Base-by-base conservation (phyloP, 768 basidiomycete genomes). In the Kwoniella pini region DNA sequence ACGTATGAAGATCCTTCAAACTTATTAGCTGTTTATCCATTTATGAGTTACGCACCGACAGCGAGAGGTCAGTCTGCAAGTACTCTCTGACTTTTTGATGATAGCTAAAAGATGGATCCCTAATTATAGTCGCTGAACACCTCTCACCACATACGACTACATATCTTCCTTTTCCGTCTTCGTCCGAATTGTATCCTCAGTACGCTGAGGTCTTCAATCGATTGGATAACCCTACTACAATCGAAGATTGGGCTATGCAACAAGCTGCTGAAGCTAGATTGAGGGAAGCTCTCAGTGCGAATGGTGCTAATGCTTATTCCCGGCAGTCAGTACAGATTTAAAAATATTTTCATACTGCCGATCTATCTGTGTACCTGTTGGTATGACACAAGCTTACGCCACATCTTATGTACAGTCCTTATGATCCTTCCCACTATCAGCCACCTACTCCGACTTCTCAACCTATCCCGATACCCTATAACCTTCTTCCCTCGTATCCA, bases 21-120 rank as follows among this genome's bases (percentile, higher is more conserved):
- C 42, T 55, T 76, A 36, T 42, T 74, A 33, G 60, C 62, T 21
- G 61, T 70, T 1, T 74, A 72, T 46, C 77, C 77, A 15, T 69
- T 78, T 42, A 61, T 72, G 28, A 68, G 63, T 15, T 72, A 78
- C 50, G 62, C 68, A 0, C 77, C 77, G 1, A 70, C 63, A 10
- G 69, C 73, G 10, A 60, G 73, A 71, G 71, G 77, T 78, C 31
- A 56, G 75, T 31, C 19, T n/a, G n/a, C n/a, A n/a, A n/a, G n/a
- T n/a, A n/a, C n/a, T n/a, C n/a, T n/a, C n/a, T n/a, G n/a, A n/a
- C n/a, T n/a, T n/a, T n/a, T n/a, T n/a, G n/a, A n/a, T n/a, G n/a
- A n/a, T n/a, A n/a, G n/a, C n/a, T n/a, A n/a, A n/a, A n/a, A n/a
- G n/a, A n/a, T n/a, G n/a, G n/a, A n/a, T n/a, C n/a, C n/a, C n/a